A percentile compares a stretch with the other conserved stretches of the same genome.
phyloP scores from a whole-genome alignment of 768 basidiomycete species.

The Solioccasus polychromus region DNA sequence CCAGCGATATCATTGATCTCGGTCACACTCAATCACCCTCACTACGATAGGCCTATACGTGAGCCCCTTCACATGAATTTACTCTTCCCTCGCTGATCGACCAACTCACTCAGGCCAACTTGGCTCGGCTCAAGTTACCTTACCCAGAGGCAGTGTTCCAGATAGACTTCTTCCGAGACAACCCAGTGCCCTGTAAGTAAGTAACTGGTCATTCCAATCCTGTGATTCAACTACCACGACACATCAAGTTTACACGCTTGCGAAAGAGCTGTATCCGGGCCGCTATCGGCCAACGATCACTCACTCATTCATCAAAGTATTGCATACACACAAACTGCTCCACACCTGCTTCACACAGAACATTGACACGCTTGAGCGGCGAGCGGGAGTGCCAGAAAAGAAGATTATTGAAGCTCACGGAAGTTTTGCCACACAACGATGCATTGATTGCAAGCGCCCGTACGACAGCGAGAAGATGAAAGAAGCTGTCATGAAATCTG shows the following conservation, averaged over 20 bases:
- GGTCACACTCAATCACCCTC: neutral
- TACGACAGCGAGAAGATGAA: constrained; percentile 71
- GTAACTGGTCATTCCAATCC: too few relatives aligned
- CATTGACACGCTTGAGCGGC: constrained; percentile 88
- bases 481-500: constrained; percentile 52
- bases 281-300: constrained; percentile 84
- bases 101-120: constrained; percentile 54
- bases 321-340: constrained; percentile 67
- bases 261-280: constrained; percentile 90
- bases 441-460: constrained; percentile 64
- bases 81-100: neutral
- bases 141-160: constrained; percentile 96
- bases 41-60: constrained; percentile 27
- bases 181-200: constrained; percentile 76
- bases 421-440: constrained; percentile 85
- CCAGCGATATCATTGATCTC: neutral
- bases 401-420: constrained; percentile 95
- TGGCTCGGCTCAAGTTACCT: constrained; percentile 75
- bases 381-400: constrained; percentile 69
- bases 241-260: constrained; percentile 80
- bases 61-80: constrained; percentile 6
- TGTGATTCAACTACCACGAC: too few relatives aligned
- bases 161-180: constrained; percentile 76
- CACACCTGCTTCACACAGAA: constrained; percentile 86
- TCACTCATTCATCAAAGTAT: constrained; percentile 85